These are phyloP conservation scores for Cytospora piceicola DNA, from an alignment of 2,329 filamentous ascomycete genomes.

Conservation along the genomic window DNA sequence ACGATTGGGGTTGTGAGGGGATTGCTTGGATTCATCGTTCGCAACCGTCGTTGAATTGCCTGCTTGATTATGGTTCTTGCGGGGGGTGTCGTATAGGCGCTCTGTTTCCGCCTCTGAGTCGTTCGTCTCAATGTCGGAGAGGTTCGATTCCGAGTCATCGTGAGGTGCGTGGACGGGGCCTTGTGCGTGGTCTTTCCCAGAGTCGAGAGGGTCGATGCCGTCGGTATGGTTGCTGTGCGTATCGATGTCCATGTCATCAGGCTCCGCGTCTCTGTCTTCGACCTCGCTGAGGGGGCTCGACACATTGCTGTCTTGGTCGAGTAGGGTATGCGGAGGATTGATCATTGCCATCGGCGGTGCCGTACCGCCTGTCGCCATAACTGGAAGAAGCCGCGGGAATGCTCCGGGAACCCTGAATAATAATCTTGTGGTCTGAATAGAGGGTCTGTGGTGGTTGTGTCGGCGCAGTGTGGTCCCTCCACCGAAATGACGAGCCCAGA, in stretches of 20 bases:
- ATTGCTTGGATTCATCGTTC: slow-evolving; percentile 44
- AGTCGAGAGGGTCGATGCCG: slow-evolving; percentile 35
- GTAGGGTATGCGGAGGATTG: slow-evolving; percentile 52
- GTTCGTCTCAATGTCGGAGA: slow-evolving; percentile 61
- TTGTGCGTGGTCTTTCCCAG: slow-evolving; percentile 26
- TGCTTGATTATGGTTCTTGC: slow-evolving; percentile 46
- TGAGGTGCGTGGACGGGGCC: slow-evolving; percentile 36
- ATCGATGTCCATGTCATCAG: slow-evolving; percentile 62
- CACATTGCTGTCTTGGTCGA: slow-evolving; percentile 67
- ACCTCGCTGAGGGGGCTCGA: slow-evolving; percentile 95
- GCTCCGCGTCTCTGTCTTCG: slow-evolving; percentile 75
- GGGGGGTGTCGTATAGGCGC: slow-evolving; percentile 86
- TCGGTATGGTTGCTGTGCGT: slow-evolving; percentile 34
- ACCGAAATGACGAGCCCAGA: slow-evolving; percentile 11
- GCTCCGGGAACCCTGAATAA: slow-evolving; percentile 1
- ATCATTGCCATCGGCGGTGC: slow-evolving; percentile 55
- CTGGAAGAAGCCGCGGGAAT: background rate
- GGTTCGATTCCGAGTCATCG: slow-evolving; percentile 47
- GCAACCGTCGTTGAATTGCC: slow-evolving; percentile 7
- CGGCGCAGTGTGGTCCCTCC: slow-evolving; percentile 23
- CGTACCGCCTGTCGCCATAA: slow-evolving; percentile 56
- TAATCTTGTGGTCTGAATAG: background rate
- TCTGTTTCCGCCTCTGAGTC: slow-evolving; percentile 92
- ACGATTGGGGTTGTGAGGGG: slow-evolving; percentile 51
- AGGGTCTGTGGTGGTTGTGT: slow-evolving; percentile 9